phyloP scores from a whole-genome alignment of 176 grass and related monocot species.

The Tillandsia fasciculata region DNA sequence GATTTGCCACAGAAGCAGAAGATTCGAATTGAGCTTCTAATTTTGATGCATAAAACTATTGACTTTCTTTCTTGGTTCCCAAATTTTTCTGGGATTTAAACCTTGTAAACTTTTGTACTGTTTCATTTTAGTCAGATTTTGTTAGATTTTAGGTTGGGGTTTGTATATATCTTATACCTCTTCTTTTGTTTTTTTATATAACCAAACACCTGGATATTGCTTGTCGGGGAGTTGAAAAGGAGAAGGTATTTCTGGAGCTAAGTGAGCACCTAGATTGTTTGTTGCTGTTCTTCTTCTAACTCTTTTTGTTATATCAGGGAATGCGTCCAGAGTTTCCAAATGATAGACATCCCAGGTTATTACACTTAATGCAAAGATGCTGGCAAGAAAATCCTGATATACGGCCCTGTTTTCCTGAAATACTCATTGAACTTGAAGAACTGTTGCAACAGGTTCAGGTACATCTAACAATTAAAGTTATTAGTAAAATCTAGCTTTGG shows the following conservation, averaged over 20 bases:
- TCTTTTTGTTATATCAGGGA: slow-evolving; percentile 37
- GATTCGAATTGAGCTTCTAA: too few species aligned
- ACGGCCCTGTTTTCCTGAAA: slow-evolving; percentile 58
- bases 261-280: neutral
- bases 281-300: neutral
- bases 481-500: slow-evolving; percentile 4
- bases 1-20: too few species aligned
- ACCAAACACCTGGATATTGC: neutral
- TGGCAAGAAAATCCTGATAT: slow-evolving; percentile 53
- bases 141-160: too few species aligned
- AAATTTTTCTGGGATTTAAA: too few species aligned
- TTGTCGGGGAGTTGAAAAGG: neutral
- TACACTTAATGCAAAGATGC: slow-evolving; percentile 49
- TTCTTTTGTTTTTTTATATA: neutral
- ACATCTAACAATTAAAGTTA: neutral
- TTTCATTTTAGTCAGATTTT: too few species aligned
- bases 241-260: slow-evolving; percentile 6
- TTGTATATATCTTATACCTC: too few species aligned
- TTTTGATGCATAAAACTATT: too few species aligned
- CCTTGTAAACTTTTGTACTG: too few species aligned
- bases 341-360: slow-evolving; percentile 39
- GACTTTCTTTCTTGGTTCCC: too few species aligned
- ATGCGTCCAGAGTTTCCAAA: slow-evolving; percentile 52
- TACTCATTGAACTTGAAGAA: slow-evolving; percentile 58
- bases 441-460: slow-evolving; percentile 49